A percentile compares a stretch with the other conserved stretches of the same genome.
Conservation (phyloP, 208 protist genomes). For the Borovskyia barvae region DNA sequence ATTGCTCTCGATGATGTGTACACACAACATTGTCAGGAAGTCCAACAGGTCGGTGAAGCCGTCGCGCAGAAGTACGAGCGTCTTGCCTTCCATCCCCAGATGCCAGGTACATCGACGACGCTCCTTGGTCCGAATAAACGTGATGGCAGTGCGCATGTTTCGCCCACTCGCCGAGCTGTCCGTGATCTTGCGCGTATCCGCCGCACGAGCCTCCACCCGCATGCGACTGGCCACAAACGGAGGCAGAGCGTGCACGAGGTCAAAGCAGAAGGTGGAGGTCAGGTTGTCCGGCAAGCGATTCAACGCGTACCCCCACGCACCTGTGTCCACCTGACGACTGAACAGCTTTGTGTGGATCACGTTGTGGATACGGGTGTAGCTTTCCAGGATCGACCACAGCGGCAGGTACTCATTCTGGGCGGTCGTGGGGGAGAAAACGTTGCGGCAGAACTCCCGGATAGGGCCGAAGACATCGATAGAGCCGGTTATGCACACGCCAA, state of each 20-base stretch:
- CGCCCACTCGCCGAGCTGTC: constrained; percentile 17
- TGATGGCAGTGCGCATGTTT: constrained; percentile 43
- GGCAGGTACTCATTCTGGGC: constrained; percentile 81
- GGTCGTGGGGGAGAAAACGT: constrained; percentile 62
- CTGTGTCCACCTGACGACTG: constrained; percentile 73
- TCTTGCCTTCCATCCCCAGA: constrained; percentile 85
- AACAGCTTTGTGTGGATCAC: constrained; percentile 86
- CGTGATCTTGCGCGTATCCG: constrained; percentile 56
- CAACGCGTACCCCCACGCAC: constrained; percentile 85
- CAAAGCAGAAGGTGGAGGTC: constrained; percentile 83
- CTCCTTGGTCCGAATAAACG: constrained; percentile 77
- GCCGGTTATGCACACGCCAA: constrained; percentile 52
- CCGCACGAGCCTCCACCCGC: constrained; percentile 54
- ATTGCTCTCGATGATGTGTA: constrained; percentile 90
- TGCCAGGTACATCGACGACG: constrained; percentile 86
- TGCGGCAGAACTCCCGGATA: constrained; percentile 77
- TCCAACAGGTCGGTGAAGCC: constrained; percentile 87
- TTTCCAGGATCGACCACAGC: constrained; percentile 78
- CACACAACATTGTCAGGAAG: constrained; percentile 86
- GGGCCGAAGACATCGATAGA: constrained; percentile 73
- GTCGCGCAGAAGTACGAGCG: constrained; percentile 83
- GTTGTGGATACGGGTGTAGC: constrained; percentile 78
- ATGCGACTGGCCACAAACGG: constrained; percentile 83
- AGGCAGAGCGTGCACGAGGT: constrained; percentile 74
- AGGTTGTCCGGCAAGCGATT: constrained; percentile 77